These are phyloP conservation scores for Sordariomycetes sp. DNA, from an alignment of 2,329 filamentous ascomycete genomes.

Conservation along the genomic window DNA sequence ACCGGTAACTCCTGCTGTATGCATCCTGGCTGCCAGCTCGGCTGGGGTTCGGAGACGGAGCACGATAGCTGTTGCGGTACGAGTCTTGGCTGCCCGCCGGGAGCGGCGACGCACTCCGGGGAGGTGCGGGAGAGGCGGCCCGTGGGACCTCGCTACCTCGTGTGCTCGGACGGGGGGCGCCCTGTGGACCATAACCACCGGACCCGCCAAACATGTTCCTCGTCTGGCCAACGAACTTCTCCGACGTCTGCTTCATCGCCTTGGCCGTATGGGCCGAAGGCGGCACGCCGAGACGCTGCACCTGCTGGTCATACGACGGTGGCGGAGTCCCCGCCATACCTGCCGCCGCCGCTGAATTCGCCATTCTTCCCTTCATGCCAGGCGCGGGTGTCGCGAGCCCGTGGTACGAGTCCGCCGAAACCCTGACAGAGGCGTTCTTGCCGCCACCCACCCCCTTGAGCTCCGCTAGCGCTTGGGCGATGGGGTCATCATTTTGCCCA, in stretches of 20 bases:
- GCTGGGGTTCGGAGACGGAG: conserved; percentile 57
- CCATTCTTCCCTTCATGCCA: conserved; percentile 26
- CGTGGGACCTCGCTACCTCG: conserved; percentile 48
- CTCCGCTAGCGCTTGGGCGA: conserved; percentile 84
- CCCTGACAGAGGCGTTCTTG: conserved; percentile 71
- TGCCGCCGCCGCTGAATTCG: conserved; percentile 28
- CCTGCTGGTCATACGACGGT: conserved; percentile 71
- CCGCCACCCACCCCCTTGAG: conserved; percentile 68
- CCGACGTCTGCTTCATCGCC: conserved; percentile 91
- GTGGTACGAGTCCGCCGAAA: conserved; percentile 92
- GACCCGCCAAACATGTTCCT: conserved; percentile 58
- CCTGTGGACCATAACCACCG: conserved; percentile 16
- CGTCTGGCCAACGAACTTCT: conserved; percentile 77
- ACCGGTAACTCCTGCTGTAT: conserved; percentile 25
- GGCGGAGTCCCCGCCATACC: conserved; percentile 68
- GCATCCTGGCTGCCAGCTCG: conserved; percentile 13
- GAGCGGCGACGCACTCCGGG: conserved; percentile 52
- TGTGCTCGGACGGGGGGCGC: conserved; percentile 45
- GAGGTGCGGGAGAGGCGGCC: conserved; percentile 57
- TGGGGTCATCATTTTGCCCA: conserved; percentile 67
- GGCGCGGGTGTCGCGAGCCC: conserved; percentile 79
- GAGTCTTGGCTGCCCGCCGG: conserved; percentile 37
- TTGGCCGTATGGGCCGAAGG: conserved; percentile 85
- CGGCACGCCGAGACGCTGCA: conserved; percentile 76
- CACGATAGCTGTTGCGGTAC: conserved; percentile 29